phyloP scores from a whole-genome alignment of 352 stramenopile species.

The Phytopythium ostracodes region DNA sequence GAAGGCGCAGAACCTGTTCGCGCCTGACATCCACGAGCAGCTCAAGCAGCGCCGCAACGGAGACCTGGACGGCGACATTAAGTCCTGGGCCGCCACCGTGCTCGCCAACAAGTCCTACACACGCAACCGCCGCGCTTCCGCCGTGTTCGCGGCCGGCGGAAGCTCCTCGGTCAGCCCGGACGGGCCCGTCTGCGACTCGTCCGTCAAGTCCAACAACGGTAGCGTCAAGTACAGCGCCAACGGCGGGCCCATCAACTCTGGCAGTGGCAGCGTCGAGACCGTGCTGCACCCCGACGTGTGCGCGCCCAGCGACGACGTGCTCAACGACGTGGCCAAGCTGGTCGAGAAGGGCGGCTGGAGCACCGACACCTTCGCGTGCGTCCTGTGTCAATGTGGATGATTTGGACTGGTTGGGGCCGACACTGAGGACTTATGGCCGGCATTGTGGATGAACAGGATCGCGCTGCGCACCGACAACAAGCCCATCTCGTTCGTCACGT shows the following conservation, averaged over 20 bases:
- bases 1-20: constrained; percentile 78
- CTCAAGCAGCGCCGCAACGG: constrained; percentile 67
- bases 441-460: constrained; percentile 27
- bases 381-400: too few relatives aligned
- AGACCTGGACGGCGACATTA: constrained; percentile 72
- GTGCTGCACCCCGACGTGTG: constrained; percentile 60
- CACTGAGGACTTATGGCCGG: too few relatives aligned
- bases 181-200: constrained; percentile 10
- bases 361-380: constrained; percentile 67
- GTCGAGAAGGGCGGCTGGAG: constrained; percentile 78
- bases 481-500: constrained; percentile 79
- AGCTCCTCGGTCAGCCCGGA: constrained; percentile 7
- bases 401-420: too few relatives aligned
- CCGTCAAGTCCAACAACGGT: constrained; percentile 10
- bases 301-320: constrained; percentile 47
- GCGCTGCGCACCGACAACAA: constrained; percentile 58
- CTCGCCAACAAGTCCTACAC: constrained; percentile 79
- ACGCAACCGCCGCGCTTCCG: constrained; percentile 52
- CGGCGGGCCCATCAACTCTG: constrained; percentile 4
- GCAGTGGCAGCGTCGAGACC: constrained; percentile 27
- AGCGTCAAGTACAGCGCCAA: constrained; percentile 12
- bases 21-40: constrained; percentile 77
- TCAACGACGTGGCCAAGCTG: constrained; percentile 62
- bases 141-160: constrained; percentile 28
- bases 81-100: constrained; percentile 73